Conservation (phyloP, 208 protist species). For the Crithidia bombi region DNA sequence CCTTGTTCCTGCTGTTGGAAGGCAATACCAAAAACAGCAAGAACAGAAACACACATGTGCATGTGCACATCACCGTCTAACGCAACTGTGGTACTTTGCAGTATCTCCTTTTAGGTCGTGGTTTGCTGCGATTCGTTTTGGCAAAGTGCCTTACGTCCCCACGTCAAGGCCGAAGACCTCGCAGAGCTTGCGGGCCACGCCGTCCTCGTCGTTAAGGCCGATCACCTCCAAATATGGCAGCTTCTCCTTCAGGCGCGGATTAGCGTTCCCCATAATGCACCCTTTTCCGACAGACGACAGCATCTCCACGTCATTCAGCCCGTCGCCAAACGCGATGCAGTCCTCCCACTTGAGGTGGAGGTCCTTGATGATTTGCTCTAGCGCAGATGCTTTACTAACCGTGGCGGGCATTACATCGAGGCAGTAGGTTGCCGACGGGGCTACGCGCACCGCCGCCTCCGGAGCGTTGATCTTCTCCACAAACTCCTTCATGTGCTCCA, state of each 20-base stretch:
- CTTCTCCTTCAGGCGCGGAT: constrained; percentile 49
- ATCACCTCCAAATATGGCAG: constrained; percentile 72
- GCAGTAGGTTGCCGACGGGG: constrained; percentile 57
- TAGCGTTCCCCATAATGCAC: constrained; percentile 75
- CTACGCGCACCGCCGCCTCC: constrained; percentile 40
- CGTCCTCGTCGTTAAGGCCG: constrained; percentile 66
- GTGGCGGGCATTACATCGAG: constrained; percentile 61
- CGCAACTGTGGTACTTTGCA: neutral
- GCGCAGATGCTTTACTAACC: constrained; percentile 66
- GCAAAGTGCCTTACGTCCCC: neutral
- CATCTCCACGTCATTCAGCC: constrained; percentile 76
- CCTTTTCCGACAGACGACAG: constrained; percentile 62
- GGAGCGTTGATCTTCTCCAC: constrained; percentile 25
- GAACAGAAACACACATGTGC: neutral
- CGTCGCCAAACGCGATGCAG: constrained; percentile 76
- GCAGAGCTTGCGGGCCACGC: constrained; percentile 60
- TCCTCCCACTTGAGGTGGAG: constrained; percentile 53
- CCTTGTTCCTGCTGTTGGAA: no score
- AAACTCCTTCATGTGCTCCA: constrained; percentile 35
- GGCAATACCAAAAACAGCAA: no score
- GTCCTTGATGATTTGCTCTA: constrained; percentile 55
- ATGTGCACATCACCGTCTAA: neutral
- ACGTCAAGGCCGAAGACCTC: constrained; percentile 56
- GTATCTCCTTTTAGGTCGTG: neutral
- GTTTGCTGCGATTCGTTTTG: neutral